phyloP scores from a whole-genome alignment of 2,329 filamentous ascomycete species.

The Alternaria atra region DNA sequence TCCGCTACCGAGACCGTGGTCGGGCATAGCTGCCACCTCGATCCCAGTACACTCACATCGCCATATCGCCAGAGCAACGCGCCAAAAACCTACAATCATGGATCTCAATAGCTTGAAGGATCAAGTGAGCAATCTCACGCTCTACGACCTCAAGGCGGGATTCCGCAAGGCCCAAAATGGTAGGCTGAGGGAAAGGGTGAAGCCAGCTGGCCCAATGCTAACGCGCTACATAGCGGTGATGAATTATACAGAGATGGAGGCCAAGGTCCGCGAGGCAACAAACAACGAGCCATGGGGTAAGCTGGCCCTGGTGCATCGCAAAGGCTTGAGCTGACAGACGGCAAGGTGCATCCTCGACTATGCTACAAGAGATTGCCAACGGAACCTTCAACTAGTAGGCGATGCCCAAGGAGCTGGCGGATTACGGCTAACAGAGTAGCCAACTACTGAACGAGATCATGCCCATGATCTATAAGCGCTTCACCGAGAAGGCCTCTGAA shows the following conservation, averaged over 20 bases:
- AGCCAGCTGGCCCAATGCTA: conserved; percentile 37
- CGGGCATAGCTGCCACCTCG: conserved; percentile 15
- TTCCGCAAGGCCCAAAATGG: conserved; percentile 98
- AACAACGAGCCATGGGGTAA: conserved; percentile 97
- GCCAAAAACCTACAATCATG: conserved; percentile 63
- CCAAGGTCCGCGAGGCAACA: conserved; percentile 91
- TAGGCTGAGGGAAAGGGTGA: conserved; percentile 54
- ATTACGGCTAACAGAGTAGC: conserved; percentile 61
- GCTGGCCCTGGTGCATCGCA: conserved; percentile 64
- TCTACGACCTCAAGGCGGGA: conserved; percentile 95
- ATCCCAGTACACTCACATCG: conserved; percentile 7
- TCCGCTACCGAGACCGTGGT: conserved; percentile 19
- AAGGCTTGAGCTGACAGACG: conserved; percentile 21
- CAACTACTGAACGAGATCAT: conserved; percentile 99
- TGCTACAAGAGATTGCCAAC: conserved; percentile 98
- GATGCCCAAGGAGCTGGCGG: not conserved
- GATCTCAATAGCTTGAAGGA: conserved; percentile 86
- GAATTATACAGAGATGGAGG: conserved; percentile 84
- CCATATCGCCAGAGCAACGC: conserved; percentile 9
- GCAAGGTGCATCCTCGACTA: conserved; percentile 74
- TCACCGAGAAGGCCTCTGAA: conserved; percentile 97
- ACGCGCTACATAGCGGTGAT: conserved; percentile 75
- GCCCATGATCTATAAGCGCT: conserved; percentile 99
- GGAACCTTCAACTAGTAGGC: conserved; percentile 97
- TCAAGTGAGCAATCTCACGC: conserved; percentile 87